phyloP scores from a whole-genome alignment of 2,329 filamentous ascomycete genomes.

The Exophiala sp. region DNA sequence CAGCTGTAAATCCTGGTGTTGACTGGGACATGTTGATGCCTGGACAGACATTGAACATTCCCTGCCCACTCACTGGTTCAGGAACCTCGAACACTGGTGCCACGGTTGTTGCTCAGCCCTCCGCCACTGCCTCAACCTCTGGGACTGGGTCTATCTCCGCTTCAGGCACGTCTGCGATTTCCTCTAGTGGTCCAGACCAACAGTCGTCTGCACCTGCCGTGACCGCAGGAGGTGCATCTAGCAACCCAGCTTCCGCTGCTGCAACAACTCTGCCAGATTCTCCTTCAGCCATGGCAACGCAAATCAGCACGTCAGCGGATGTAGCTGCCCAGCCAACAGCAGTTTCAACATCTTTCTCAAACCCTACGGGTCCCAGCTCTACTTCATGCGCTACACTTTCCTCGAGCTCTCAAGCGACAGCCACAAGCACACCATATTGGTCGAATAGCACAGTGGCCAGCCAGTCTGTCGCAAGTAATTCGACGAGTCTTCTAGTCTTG shows the following conservation, averaged over 20 bases:
- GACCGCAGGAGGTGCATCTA: neutral
- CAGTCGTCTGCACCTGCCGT: neutral
- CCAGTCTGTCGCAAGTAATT: too few species aligned
- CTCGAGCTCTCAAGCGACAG: too few species aligned
- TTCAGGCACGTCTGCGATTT: neutral
- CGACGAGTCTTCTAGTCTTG: neutral
- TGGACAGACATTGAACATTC: slow-evolving; percentile 20
- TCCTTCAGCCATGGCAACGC: neutral
- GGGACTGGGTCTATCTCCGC: neutral
- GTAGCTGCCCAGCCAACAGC: too few species aligned
- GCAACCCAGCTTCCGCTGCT: neutral
- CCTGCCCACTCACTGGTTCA: slow-evolving; percentile 4
- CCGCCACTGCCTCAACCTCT: neutral
- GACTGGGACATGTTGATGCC: slow-evolving; percentile 21
- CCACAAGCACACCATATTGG: too few species aligned
- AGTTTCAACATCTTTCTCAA: too few species aligned
- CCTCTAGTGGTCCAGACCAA: neutral
- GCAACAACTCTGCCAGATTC: neutral
- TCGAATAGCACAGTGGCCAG: too few species aligned
- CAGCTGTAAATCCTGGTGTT: slow-evolving; percentile 19
- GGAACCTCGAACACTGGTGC: neutral
- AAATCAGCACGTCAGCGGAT: neutral
- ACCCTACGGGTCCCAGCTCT: too few species aligned
- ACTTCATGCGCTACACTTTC: too few species aligned
- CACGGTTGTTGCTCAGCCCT: neutral